These are phyloP conservation scores for Ascoidea tarda DNA, from an alignment of 805 yeast species.

Conservation along the genomic window DNA sequence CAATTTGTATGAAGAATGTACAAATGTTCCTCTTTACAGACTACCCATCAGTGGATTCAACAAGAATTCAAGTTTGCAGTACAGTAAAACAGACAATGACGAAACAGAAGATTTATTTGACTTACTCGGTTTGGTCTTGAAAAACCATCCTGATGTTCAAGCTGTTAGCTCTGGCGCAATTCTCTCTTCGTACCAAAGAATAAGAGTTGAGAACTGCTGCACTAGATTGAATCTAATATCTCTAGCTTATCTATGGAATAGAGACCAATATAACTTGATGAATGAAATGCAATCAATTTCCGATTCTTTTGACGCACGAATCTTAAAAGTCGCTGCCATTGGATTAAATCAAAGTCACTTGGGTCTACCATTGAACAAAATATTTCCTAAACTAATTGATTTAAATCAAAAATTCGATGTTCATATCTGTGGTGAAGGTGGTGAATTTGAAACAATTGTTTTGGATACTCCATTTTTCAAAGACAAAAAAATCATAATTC, in stretches of 20 bases:
- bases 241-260: slow-evolving; percentile 80
- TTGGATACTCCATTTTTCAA: slow-evolving; percentile 80
- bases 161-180: slow-evolving; percentile 96
- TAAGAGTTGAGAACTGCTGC: slow-evolving; percentile 88
- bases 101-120: slow-evolving; percentile 76
- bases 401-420: slow-evolving; percentile 61
- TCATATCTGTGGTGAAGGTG: slow-evolving; percentile 98
- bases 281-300: slow-evolving; percentile 42
- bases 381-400: slow-evolving; percentile 40
- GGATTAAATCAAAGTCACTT: slow-evolving; percentile 60
- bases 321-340: slow-evolving; percentile 87
- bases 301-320: slow-evolving; percentile 51
- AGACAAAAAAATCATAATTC: slow-evolving; percentile 31
- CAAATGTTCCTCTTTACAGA: slow-evolving; percentile 71
- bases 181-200: slow-evolving; percentile 86
- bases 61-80: slow-evolving; percentile 53
- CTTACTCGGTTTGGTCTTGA: slow-evolving; percentile 34
- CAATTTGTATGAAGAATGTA: slow-evolving; percentile 47
- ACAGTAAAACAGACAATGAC: slow-evolving; percentile 50
- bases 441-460: slow-evolving; percentile 91
- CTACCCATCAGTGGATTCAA: slow-evolving; percentile 50
- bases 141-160: slow-evolving; percentile 52
- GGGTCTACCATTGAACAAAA: slow-evolving; percentile 50
- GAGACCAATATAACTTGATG: slow-evolving; percentile 70
- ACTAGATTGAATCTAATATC: slow-evolving; percentile 51